Evolutionary conservation across 2,329 filamentous ascomycete genomes (phyloP).

Genomic region (Venturia effusa): DNA sequence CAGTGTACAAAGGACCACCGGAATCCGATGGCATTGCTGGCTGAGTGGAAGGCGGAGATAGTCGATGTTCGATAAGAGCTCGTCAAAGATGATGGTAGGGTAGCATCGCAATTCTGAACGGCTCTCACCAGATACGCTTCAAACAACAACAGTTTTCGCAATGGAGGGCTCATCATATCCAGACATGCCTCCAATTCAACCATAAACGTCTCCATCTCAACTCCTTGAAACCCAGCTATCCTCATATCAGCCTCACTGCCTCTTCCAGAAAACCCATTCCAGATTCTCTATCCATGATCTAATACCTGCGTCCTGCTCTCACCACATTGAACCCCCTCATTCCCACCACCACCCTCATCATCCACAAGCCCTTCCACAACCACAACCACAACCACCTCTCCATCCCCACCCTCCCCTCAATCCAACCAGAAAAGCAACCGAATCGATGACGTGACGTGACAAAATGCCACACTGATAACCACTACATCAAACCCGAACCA

Average conservation of each 20-base stretch:
- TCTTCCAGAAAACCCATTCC: neutral
- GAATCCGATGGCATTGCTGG: slow-evolving; percentile 7
- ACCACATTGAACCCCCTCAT: too few relatives aligned
- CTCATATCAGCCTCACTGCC: neutral
- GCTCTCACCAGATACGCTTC: neutral
- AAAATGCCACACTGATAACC: too few relatives aligned
- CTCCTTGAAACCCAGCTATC: neutral
- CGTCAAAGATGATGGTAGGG: neutral
- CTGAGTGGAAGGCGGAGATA: neutral
- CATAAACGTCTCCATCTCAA: neutral
- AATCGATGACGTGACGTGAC: too few relatives aligned
- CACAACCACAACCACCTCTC: too few relatives aligned
- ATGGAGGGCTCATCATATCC: neutral
- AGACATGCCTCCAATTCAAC: neutral
- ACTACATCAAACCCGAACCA: too few relatives aligned
- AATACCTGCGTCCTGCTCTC: too few relatives aligned
- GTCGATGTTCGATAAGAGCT: neutral
- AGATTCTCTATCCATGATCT: neutral
- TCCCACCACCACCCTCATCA: too few relatives aligned
- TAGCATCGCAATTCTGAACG: neutral
- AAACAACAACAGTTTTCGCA: neutral
- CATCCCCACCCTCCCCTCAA: too few relatives aligned
- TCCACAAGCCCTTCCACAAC: too few relatives aligned
- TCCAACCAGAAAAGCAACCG: too few relatives aligned
- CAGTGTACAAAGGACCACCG: slow-evolving; percentile 10